Conservation (phyloP, 345 rosid species). For the Citrus glauca region DNA sequence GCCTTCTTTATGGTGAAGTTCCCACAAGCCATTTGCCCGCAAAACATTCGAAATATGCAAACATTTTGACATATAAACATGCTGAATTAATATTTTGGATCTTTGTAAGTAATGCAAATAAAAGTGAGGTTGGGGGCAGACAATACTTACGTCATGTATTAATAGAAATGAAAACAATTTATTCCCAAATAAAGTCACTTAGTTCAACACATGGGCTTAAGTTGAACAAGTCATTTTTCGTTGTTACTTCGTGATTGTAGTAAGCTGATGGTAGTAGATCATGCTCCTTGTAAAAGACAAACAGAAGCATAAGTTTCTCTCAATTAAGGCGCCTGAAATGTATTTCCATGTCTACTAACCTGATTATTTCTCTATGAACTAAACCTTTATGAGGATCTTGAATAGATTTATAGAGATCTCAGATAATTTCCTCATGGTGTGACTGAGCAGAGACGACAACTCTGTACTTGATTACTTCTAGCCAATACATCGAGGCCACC, state of each 20-base stretch:
- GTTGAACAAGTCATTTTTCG: background rate
- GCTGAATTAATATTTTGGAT: too few species aligned
- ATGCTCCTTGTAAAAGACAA: slow-evolving; percentile 40
- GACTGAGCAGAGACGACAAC: slow-evolving; percentile 65
- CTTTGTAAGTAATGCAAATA: too few species aligned
- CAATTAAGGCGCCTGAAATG: background rate
- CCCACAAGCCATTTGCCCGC: too few species aligned
- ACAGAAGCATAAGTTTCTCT: background rate
- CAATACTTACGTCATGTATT: background rate
- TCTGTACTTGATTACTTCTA: slow-evolving; percentile 64
- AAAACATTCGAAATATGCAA: too few species aligned
- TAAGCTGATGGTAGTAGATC: too few species aligned
- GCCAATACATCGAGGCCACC: slow-evolving; percentile 92
- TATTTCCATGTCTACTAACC: slow-evolving; percentile 25
- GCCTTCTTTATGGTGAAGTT: too few species aligned
- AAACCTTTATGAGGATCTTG: slow-evolving; percentile 28
- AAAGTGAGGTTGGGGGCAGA: too few species aligned
- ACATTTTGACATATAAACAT: too few species aligned
- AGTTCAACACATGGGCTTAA: background rate
- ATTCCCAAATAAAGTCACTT: background rate
- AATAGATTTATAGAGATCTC: slow-evolving; percentile 43
- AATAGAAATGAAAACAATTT: slow-evolving; percentile 17
- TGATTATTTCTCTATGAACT: slow-evolving; percentile 51
- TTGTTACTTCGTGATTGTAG: background rate
- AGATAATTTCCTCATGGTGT: slow-evolving; percentile 60